A percentile compares a stretch with the other conserved stretches of the same genome.
Evolutionary conservation across 1,284 basidiomycete genomes (phyloP).

Genomic region (Ganoderma lucidum): DNA sequence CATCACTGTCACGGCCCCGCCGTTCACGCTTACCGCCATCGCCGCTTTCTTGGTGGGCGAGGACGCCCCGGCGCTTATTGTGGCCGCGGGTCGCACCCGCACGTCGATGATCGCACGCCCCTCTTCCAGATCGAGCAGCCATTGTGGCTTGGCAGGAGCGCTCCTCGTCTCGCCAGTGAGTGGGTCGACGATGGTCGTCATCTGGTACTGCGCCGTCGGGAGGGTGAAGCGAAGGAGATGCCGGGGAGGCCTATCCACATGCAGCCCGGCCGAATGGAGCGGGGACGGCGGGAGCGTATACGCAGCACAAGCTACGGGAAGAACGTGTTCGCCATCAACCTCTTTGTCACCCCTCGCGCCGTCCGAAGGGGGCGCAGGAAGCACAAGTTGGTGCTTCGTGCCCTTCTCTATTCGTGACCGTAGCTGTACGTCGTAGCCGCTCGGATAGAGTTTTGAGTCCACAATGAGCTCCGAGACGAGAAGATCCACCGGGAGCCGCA

Average conservation of each 20-base stretch:
- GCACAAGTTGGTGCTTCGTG: conserved; percentile 38
- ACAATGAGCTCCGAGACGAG: conserved; percentile 77
- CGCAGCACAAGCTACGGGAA: conserved; percentile 64
- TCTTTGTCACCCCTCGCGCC: conserved; percentile 13
- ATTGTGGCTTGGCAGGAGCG: conserved; percentile 74
- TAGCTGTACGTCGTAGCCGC: conserved; percentile 70
- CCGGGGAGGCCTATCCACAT: conserved; percentile 64
- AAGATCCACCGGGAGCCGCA: conserved; percentile 64
- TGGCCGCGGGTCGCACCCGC: conserved; percentile 54
- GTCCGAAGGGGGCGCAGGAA: conserved; percentile 22
- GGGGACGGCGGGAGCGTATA: conserved; percentile 82
- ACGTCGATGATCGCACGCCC: conserved; percentile 70
- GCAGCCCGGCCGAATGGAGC: conserved; percentile 77
- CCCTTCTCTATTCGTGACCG: conserved; percentile 52
- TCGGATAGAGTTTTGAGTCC: conserved; percentile 78
- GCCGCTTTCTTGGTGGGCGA: conserved; percentile 30
- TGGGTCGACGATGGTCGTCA: conserved; percentile 80
- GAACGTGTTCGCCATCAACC: conserved; percentile 30
- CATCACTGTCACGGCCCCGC: conserved; percentile 60
- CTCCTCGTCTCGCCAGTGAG: conserved; percentile 75
- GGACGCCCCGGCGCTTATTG: conserved; percentile 24
- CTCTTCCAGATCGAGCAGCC: conserved; percentile 77
- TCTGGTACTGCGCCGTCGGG: conserved; percentile 84
- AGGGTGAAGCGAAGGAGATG: conserved; percentile 80
- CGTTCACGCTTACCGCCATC: conserved; percentile 59